Evolutionary conservation across 2,329 filamentous ascomycete species (phyloP).

Genomic region (Rhynchosporium agropyri): DNA sequence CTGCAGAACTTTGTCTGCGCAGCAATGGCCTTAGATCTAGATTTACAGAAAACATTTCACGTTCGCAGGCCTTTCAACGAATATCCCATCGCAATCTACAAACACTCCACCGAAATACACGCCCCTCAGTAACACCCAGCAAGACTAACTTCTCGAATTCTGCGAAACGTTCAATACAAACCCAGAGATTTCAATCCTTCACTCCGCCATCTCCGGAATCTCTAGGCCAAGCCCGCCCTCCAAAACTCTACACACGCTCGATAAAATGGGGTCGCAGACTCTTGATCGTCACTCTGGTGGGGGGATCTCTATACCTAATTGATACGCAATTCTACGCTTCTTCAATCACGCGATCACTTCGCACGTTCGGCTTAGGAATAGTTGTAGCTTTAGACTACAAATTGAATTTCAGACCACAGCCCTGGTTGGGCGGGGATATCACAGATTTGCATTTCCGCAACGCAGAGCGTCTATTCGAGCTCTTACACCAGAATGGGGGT

Average conservation of each 20-base stretch:
- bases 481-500: slow-evolving; percentile 85
- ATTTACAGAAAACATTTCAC: slow-evolving; percentile 7
- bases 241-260: slow-evolving; percentile 70
- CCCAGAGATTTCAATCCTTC: slow-evolving; percentile 61
- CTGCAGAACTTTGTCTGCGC: slow-evolving; percentile 33
- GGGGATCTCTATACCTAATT: slow-evolving; percentile 65
- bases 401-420: slow-evolving; percentile 86
- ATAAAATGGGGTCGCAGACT: slow-evolving; percentile 79
- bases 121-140: slow-evolving; percentile 21
- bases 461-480: slow-evolving; percentile 78
- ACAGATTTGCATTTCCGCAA: slow-evolving; percentile 80
- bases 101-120: slow-evolving; percentile 19
- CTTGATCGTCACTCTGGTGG: slow-evolving; percentile 59
- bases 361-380: slow-evolving; percentile 79
- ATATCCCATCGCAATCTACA: slow-evolving; percentile 16
- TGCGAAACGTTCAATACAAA: slow-evolving; percentile 37
- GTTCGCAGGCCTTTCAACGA: slow-evolving; percentile 12
- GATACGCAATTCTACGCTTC: slow-evolving; percentile 80
- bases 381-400: slow-evolving; percentile 92
- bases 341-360: slow-evolving; percentile 73
- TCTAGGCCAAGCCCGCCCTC: slow-evolving; percentile 70
- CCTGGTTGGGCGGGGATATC: slow-evolving; percentile 72
- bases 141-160: slow-evolving; percentile 20
- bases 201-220: slow-evolving; percentile 77
- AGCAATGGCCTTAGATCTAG: slow-evolving; percentile 17